Evolutionary conservation across 2,329 filamentous ascomycete species (phyloP).

Genomic region (Fonsecaea multimorphosa): DNA sequence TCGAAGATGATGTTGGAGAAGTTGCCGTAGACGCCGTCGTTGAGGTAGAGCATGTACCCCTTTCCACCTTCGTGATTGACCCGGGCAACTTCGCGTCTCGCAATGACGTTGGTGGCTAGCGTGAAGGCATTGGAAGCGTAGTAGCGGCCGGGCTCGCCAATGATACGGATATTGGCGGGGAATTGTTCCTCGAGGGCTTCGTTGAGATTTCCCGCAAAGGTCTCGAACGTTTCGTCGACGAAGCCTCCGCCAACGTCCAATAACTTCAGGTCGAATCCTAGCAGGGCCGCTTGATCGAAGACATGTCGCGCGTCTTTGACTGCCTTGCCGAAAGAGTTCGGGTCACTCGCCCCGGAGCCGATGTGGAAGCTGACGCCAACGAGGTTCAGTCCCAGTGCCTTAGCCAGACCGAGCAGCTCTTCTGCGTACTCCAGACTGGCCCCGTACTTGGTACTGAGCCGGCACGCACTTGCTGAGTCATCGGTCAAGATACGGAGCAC

Average conservation of each 20-base stretch:
- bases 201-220: slow-evolving; percentile 81
- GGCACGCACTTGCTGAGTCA: slow-evolving; percentile 91
- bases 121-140: slow-evolving; percentile 94
- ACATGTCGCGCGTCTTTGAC: slow-evolving; percentile 86
- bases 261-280: slow-evolving; percentile 82
- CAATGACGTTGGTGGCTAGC: slow-evolving; percentile 93
- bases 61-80: slow-evolving; percentile 67
- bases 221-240: slow-evolving; percentile 86
- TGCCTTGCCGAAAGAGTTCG: slow-evolving; percentile 87
- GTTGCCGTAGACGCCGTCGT: slow-evolving; percentile 91
- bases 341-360: slow-evolving; percentile 92
- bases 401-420: slow-evolving; percentile 78
- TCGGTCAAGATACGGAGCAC: slow-evolving; percentile 95
- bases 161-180: slow-evolving; percentile 80
- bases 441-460: slow-evolving; percentile 96
- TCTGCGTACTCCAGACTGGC: slow-evolving; percentile 83
- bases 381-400: slow-evolving; percentile 82
- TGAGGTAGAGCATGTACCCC: slow-evolving; percentile 96
- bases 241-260: slow-evolving; percentile 96
- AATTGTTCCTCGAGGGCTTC: slow-evolving; percentile 86
- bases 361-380: slow-evolving; percentile 98
- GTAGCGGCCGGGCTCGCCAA: slow-evolving; percentile 95
- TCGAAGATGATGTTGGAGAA: slow-evolving; percentile 38
- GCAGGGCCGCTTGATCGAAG: slow-evolving; percentile 78
- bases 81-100: slow-evolving; percentile 84